Percentiles rank a stretch among this genome's conserved stretches.
phyloP scores from a whole-genome alignment of 2,329 filamentous ascomycete genomes.

The Aspergillus tamarii region DNA sequence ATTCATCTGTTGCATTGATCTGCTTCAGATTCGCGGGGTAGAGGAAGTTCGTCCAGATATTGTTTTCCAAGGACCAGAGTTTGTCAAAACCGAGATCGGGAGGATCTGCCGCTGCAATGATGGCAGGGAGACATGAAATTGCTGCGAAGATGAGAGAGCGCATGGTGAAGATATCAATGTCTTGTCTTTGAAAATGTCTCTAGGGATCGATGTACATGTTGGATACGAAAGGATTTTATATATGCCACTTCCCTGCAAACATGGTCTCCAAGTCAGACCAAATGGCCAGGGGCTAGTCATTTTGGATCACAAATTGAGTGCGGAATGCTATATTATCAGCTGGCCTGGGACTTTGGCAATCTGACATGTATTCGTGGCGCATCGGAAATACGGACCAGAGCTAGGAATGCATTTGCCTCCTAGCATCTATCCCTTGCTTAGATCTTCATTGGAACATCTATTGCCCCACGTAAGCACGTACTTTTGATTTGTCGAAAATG shows the following conservation, averaged over 20 bases:
- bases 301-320: neutral
- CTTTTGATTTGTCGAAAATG: neutral
- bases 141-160: neutral
- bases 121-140: neutral
- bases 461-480: neutral
- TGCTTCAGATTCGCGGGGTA: constrained; percentile 29
- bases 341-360: neutral
- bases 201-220: neutral
- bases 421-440: neutral
- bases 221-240: neutral
- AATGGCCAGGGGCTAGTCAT: neutral
- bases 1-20: constrained; percentile 24
- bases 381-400: neutral
- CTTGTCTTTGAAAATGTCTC: neutral
- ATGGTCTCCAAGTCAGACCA: neutral
- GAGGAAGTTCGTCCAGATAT: constrained; percentile 29
- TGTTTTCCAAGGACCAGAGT: constrained; percentile 28
- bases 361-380: constrained; percentile 1
- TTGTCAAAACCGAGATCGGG: constrained; percentile 23
- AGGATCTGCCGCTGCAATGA: neutral
- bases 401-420: neutral
- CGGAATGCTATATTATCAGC: neutral
- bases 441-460: neutral
- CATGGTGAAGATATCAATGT: neutral
- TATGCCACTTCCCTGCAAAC: neutral